Base-by-base conservation (phyloP, 495 filamentous ascomycete genomes). In the Aspergillus bertholletiae region DNA sequence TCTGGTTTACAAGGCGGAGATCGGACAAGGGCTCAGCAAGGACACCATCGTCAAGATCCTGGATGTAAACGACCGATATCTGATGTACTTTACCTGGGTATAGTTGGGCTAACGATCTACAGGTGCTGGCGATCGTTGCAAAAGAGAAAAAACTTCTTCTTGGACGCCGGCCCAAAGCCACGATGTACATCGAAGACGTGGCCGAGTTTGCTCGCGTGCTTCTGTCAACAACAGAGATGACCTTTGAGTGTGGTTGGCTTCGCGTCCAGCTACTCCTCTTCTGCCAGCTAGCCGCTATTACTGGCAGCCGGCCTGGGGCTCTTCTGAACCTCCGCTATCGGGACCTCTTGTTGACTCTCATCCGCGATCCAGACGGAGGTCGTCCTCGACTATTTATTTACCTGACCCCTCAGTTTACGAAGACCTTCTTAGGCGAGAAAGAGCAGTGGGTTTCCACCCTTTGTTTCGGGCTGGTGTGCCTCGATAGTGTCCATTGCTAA, bases 211-310 rank as follows among this genome's bases (percentile, higher is more conserved):
- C 61, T 0, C 46, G 58, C 23, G 60, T 68, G 12, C 48, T 69
- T 15, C 48, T 77, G 34, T 56, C 55, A 7, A 75, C 61, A 24
- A 73, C 49, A 7, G 59, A 75, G 55, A 70, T 61, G 47, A 70
- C 50, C 4, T 77, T 70, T 62, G 13, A 39, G 27, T 63, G 45
- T 61, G 61, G 69, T 23, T 67, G 54, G 65, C 55, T 55, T 8
- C 60, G 63, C 12, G 69, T 74, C 41, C 48, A 77, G 43, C 51
- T 71, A 7, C 62, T 61, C 39, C 54, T 76, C 53, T 75, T 68
- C 58, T 64, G 43, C 50, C 54, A 76, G 54, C 65, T 76, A 12
- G 68, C 60, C 7, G 61, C 63, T 35, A 66, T 74, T 37, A 73
- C 68, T 18, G 60, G 21, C 24, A 75, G 60, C 53, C 61, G 62